phyloP scores from a whole-genome alignment of 2,329 filamentous ascomycete genomes.

The Hysterium pulicare region DNA sequence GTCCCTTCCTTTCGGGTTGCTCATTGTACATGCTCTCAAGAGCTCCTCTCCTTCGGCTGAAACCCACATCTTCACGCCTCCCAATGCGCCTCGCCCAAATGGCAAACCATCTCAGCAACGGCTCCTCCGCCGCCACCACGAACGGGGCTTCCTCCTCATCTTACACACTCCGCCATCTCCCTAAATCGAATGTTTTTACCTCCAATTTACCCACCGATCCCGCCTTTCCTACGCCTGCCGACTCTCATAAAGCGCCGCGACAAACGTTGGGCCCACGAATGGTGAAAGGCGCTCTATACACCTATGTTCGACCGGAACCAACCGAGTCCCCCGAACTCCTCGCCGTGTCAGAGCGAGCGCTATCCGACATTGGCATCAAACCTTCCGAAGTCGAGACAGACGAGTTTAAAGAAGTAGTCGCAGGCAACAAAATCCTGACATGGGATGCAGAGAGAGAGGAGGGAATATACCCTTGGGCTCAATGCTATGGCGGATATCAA shows the following conservation, averaged over 20 bases:
- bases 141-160: slow-evolving; percentile 15
- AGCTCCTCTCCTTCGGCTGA: slow-evolving; percentile 1
- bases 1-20: no score
- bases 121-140: slow-evolving; percentile 12
- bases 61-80: no score
- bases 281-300: slow-evolving; percentile 82
- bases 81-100: slow-evolving; percentile 40
- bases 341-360: slow-evolving; percentile 71
- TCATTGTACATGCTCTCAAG: slow-evolving; percentile 14
- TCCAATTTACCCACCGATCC: slow-evolving; percentile 70
- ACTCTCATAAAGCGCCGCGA: slow-evolving; percentile 77
- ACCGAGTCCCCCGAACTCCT: slow-evolving; percentile 73
- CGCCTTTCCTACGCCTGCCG: slow-evolving; percentile 72
- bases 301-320: slow-evolving; percentile 80
- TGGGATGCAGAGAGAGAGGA: slow-evolving; percentile 61
- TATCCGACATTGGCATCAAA: slow-evolving; percentile 76
- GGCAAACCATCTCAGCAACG: slow-evolving; percentile 41
- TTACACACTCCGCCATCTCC: slow-evolving; percentile 50
- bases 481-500: slow-evolving; percentile 77
- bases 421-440: slow-evolving; percentile 79
- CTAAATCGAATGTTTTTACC: slow-evolving; percentile 65
- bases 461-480: slow-evolving; percentile 92
- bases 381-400: slow-evolving; percentile 65
- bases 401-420: slow-evolving; percentile 73
- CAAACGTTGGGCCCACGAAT: slow-evolving; percentile 73